These are phyloP conservation scores for Chaetomium cochliodes DNA, from an alignment of 495 filamentous ascomycete genomes.

Conservation along the genomic window DNA sequence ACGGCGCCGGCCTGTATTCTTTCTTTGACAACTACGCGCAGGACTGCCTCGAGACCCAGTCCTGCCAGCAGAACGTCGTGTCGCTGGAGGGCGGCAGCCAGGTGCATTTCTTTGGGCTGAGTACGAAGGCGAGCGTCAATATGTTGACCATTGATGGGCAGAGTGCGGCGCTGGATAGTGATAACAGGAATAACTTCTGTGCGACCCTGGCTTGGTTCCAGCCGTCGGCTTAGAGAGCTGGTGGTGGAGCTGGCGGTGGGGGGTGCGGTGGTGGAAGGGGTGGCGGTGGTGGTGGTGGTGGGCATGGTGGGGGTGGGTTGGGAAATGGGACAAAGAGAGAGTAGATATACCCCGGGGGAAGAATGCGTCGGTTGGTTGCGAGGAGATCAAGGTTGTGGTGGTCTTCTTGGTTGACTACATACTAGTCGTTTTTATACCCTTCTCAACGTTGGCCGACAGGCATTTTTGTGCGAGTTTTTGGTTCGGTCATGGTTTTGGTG, in stretches of 20 bases:
- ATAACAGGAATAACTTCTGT: slow-evolving; percentile 72
- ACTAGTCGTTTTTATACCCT: slow-evolving; percentile 1
- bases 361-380: background rate
- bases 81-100: slow-evolving; percentile 64
- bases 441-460: slow-evolving; percentile 3
- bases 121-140: slow-evolving; percentile 81
- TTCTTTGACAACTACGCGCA: slow-evolving; percentile 89
- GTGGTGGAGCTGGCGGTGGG: background rate
- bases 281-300: background rate
- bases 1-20: slow-evolving; percentile 77
- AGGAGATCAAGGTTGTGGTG: background rate
- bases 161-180: slow-evolving; percentile 55
- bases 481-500: background rate
- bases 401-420: background rate
- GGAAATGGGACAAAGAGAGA: background rate
- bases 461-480: slow-evolving; percentile 1
- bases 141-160: slow-evolving; percentile 71
- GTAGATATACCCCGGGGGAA: slow-evolving; percentile 5
- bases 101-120: slow-evolving; percentile 74
- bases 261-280: background rate
- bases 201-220: slow-evolving; percentile 67
- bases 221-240: slow-evolving; percentile 14
- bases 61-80: slow-evolving; percentile 87
- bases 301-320: background rate
- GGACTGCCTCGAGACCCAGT: slow-evolving; percentile 67